Evolutionary conservation across 305 asterid species (phyloP).

Genomic region (Solanum chacoense): DNA sequence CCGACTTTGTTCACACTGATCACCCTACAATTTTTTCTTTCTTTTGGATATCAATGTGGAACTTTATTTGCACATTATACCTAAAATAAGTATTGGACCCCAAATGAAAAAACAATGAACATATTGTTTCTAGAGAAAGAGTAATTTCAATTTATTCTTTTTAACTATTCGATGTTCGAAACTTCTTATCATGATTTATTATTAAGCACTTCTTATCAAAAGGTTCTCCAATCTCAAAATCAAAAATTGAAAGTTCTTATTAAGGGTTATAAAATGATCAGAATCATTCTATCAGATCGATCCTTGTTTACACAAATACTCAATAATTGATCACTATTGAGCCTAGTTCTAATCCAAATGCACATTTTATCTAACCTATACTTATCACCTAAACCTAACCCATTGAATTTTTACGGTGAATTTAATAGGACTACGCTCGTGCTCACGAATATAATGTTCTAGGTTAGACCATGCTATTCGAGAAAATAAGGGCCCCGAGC

Average conservation of each 20-base stretch:
- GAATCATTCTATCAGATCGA: not conserved
- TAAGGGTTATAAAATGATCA: not conserved
- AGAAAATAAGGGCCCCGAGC: not conserved
- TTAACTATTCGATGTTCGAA: not conserved
- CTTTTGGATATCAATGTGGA: not conserved
- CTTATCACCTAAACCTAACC: not conserved
- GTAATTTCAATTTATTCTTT: not conserved
- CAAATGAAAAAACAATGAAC: rapidly evolving
- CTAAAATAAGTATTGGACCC: not conserved
- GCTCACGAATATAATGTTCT: not conserved
- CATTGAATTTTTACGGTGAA: not conserved
- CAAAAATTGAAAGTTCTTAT: not conserved
- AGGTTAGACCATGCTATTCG: not conserved
- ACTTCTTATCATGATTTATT: not conserved
- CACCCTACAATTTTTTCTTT: not conserved
- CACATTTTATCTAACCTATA: not conserved
- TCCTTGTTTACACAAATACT: not conserved
- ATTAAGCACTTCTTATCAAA: not conserved
- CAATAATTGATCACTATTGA: not conserved
- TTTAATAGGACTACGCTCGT: not conserved
- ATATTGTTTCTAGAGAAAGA: not conserved
- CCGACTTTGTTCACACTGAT: not conserved
- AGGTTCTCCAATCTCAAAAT: not conserved
- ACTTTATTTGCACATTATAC: not conserved
- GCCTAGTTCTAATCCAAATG: not conserved